Evolutionary conservation across 257 asterid species (phyloP).

Genomic region (Forsythia viridissima): DNA sequence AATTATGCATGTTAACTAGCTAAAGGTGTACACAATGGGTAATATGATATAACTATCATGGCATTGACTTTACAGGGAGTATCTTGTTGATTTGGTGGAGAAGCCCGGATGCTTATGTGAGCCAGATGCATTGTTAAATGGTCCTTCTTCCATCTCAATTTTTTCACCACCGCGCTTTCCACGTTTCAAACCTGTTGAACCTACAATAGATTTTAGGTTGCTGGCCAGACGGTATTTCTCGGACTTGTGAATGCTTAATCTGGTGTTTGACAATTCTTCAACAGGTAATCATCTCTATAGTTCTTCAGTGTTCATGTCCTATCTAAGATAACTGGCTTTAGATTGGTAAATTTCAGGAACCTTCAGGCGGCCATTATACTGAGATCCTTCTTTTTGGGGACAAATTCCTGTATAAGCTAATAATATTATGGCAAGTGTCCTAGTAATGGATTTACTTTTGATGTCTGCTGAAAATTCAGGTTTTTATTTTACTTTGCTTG

Average conservation of each 20-base stretch:
- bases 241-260: constrained; percentile 72
- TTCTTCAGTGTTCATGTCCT: background rate
- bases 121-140: constrained; percentile 93
- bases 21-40: background rate
- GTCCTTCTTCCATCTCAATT: constrained; percentile 87
- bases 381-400: background rate
- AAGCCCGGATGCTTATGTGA: constrained; percentile 78
- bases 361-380: background rate
- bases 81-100: constrained; percentile 82
- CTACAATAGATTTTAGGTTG: constrained; percentile 64
- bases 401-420: constrained; percentile 1
- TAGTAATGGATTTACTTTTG: constrained; percentile 1
- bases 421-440: background rate
- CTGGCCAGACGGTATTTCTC: constrained; percentile 88
- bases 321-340: background rate
- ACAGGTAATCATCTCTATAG: constrained; percentile 54
- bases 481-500: background rate
- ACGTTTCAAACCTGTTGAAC: constrained; percentile 67
- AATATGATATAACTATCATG: constrained; percentile 22
- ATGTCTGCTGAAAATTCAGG: constrained; percentile 1
- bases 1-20: background rate
- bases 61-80: constrained; percentile 68
- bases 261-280: constrained; percentile 64
- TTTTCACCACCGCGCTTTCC: constrained; percentile 92
- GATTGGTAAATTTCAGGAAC: background rate